These are phyloP conservation scores for Filosporella fistucella DNA, from an alignment of 495 filamentous ascomycete species.

Conservation along the genomic window DNA sequence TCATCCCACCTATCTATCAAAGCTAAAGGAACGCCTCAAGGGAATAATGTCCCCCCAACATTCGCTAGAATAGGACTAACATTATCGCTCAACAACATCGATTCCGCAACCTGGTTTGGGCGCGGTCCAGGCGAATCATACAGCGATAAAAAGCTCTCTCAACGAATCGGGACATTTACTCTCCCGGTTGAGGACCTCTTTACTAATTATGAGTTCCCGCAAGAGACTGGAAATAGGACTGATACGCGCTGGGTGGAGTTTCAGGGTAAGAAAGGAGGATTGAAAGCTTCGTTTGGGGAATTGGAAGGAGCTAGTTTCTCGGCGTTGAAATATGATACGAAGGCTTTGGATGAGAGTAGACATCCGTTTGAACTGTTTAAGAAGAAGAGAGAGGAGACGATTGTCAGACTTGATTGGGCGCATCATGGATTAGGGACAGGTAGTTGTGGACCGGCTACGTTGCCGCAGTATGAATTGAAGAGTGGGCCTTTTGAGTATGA, in stretches of 20 bases:
- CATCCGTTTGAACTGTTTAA: constrained; percentile 56
- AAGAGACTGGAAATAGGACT: constrained; percentile 60
- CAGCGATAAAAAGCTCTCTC: constrained; percentile 55
- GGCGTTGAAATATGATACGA: constrained; percentile 44
- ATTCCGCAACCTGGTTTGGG: constrained; percentile 54
- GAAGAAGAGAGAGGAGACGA: constrained; percentile 39
- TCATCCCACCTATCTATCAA: constrained; percentile 39
- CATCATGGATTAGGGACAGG: constrained; percentile 52
- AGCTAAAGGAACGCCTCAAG: constrained; percentile 30
- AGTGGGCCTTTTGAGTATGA: constrained; percentile 41
- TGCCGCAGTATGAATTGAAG: constrained; percentile 42
- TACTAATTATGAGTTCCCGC: constrained; percentile 60
- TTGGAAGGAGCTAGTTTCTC: constrained; percentile 45
- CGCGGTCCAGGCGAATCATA: constrained; percentile 62
- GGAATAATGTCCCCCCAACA: constrained; percentile 41
- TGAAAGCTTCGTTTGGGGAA: constrained; percentile 34
- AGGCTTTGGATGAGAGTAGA: constrained; percentile 47
- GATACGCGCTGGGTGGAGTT: constrained; percentile 57
- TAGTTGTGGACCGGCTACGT: constrained; percentile 45
- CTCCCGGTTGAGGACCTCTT: constrained; percentile 38
- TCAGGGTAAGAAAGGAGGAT: constrained; percentile 3
- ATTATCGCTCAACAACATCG: constrained; percentile 34
- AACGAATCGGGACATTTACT: constrained; percentile 47
- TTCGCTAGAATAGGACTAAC: constrained; percentile 58
- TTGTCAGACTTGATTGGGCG: constrained; percentile 57